Percentiles rank a stretch among this genome's conserved stretches.
These are phyloP conservation scores for Vishniacozyma victoriae DNA, from an alignment of 768 basidiomycete species.

Conservation along the genomic window DNA sequence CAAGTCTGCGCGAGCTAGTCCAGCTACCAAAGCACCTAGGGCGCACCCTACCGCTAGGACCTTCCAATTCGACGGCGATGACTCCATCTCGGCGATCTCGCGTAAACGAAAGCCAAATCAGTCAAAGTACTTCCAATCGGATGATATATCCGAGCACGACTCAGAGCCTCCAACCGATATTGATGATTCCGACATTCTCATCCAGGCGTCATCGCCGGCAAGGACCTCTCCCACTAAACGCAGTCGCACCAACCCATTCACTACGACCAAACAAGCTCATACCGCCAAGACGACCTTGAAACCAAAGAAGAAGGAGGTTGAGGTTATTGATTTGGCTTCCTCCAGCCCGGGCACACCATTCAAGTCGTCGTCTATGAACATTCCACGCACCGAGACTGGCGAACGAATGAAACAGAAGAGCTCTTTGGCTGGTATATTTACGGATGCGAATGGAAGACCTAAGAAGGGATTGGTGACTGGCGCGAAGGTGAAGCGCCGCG, in stretches of 20 bases:
- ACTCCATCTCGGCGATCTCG: background rate
- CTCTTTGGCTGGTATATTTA: conserved; percentile 13
- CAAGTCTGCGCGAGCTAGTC: background rate
- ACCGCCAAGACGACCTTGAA: conserved; percentile 10
- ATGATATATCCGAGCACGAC: background rate
- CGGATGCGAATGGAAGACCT: conserved; percentile 26
- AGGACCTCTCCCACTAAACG: conserved; percentile 4
- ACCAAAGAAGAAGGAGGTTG: background rate
- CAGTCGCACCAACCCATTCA: conserved; percentile 25
- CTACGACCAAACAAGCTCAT: conserved; percentile 8
- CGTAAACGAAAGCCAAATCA: conserved; percentile 4
- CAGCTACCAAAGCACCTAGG: background rate
- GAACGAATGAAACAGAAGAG: conserved; percentile 11
- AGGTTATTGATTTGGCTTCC: conserved; percentile 8
- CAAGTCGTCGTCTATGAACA: background rate
- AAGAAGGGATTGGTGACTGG: conserved; percentile 22
- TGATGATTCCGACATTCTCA: background rate
- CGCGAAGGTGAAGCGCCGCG: conserved; percentile 16
- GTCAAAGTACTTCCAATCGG: conserved; percentile 10
- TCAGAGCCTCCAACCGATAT: background rate
- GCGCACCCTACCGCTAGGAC: conserved; percentile 16
- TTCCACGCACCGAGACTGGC: background rate
- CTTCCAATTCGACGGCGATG: conserved; percentile 1
- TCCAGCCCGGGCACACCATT: background rate
- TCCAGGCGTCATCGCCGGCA: background rate